Evolutionary conservation across 306 rosid genomes (phyloP).

Genomic region (Acacia crassicarpa): DNA sequence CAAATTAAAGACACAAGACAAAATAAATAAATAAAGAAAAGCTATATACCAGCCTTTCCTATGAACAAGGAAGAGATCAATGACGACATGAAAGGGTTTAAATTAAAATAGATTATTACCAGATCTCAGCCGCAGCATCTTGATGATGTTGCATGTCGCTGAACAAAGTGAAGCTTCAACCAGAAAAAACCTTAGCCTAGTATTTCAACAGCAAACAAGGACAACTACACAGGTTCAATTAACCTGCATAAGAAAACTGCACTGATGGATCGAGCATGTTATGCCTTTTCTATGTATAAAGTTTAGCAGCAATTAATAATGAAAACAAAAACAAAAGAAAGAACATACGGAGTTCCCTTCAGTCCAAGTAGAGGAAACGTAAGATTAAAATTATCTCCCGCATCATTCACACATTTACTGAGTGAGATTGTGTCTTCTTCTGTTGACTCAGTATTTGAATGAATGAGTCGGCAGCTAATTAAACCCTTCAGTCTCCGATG

Average conservation of each 20-base stretch:
- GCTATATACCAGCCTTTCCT: not conserved
- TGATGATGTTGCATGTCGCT: not conserved
- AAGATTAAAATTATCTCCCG: conserved; percentile 91
- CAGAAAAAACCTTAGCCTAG: not conserved
- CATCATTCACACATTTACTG: conserved; percentile 91
- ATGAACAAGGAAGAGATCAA: not conserved
- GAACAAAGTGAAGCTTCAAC: not conserved
- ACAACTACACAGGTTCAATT: no score
- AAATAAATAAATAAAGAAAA: not conserved
- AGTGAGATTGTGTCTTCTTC: conserved; percentile 35
- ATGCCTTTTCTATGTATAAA: not conserved
- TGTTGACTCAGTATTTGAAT: conserved; percentile 73
- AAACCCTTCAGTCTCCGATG: conserved; percentile 56
- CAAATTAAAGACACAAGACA: not conserved
- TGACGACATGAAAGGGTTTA: not conserved
- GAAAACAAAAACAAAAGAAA: not conserved
- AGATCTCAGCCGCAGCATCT: not conserved
- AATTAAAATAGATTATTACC: not conserved
- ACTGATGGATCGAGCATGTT: not conserved
- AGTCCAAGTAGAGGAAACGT: conserved; percentile 86
- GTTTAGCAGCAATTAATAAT: not conserved
- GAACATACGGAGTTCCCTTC: conserved; percentile 92
- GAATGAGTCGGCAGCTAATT: conserved; percentile 99
- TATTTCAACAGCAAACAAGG: not conserved
- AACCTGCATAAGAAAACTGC: not conserved